Evolutionary conservation across 306 rosid species (phyloP).

Genomic region (Citrullus colocynthis): DNA sequence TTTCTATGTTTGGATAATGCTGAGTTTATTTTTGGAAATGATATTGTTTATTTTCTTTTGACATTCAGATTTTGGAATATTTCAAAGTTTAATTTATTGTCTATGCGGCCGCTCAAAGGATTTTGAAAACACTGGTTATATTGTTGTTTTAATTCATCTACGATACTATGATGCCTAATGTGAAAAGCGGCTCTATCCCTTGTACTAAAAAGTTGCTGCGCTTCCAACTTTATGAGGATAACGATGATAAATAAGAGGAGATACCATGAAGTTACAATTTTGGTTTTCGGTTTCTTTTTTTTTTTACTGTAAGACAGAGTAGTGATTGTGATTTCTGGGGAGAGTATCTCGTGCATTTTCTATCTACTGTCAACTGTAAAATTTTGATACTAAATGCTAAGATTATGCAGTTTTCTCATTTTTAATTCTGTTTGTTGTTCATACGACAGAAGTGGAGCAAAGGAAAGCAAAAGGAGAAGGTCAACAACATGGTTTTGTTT

Average conservation of each 20-base stretch:
- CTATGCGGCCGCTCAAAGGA: no score
- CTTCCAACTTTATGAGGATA: neutral
- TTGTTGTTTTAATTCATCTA: neutral
- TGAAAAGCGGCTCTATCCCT: neutral
- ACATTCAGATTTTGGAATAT: no score
- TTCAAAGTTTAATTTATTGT: no score
- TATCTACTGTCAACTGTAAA: neutral
- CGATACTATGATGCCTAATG: neutral
- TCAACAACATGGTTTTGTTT: slow-evolving; percentile 8
- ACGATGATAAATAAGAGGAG: neutral
- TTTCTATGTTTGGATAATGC: neutral
- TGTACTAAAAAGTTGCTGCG: neutral
- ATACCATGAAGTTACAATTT: neutral
- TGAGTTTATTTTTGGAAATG: neutral
- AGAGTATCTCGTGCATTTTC: neutral
- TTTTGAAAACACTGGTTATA: no score
- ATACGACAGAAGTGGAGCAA: slow-evolving; percentile 7
- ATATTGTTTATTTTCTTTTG: no score
- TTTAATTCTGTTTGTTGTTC: neutral
- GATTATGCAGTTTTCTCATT: neutral
- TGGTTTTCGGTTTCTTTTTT: neutral
- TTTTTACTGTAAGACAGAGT: no score
- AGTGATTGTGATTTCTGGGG: neutral
- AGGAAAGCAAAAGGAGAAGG: slow-evolving; percentile 12
- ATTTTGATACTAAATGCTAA: neutral